Evolutionary conservation across 2,329 filamentous ascomycete genomes (phyloP).

Genomic region (Sporothrix schenckii): DNA sequence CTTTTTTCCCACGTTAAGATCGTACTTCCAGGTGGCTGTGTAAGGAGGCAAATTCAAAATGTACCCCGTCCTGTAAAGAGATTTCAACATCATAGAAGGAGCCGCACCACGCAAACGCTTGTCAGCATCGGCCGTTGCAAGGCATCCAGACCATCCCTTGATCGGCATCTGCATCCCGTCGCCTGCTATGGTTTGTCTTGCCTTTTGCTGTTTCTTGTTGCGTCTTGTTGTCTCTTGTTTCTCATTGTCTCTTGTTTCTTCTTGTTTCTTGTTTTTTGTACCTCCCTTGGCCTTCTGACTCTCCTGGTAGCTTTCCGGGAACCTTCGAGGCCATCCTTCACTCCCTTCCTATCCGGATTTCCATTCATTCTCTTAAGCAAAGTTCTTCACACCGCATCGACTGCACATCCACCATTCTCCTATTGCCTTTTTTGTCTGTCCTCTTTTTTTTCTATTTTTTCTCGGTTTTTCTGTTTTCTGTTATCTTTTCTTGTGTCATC

Average conservation of each 20-base stretch:
- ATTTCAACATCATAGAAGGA: background rate
- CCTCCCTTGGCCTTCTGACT: background rate
- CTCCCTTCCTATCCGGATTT: background rate
- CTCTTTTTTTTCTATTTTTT: background rate
- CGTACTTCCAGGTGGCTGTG: conserved; percentile 2
- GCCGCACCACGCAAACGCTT: conserved; percentile 10
- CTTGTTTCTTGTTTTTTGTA: background rate
- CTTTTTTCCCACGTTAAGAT: background rate
- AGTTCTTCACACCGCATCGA: conserved; percentile 11
- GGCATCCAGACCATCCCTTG: background rate
- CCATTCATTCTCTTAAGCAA: background rate
- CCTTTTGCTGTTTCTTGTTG: background rate
- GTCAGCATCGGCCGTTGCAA: background rate
- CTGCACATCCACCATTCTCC: conserved; percentile 1
- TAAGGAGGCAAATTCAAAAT: conserved; percentile 4
- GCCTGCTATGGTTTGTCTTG: too few species aligned
- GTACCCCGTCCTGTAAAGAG: background rate
- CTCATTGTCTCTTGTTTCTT: background rate
- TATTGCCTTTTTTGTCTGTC: background rate
- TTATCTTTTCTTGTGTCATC: background rate
- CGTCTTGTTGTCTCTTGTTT: background rate
- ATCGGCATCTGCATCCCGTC: background rate
- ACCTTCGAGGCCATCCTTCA: background rate
- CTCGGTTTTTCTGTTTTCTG: background rate
- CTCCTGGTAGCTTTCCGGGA: background rate